Conservation (phyloP, 2,329 filamentous ascomycete genomes). For the Aspergillus clavatus region DNA sequence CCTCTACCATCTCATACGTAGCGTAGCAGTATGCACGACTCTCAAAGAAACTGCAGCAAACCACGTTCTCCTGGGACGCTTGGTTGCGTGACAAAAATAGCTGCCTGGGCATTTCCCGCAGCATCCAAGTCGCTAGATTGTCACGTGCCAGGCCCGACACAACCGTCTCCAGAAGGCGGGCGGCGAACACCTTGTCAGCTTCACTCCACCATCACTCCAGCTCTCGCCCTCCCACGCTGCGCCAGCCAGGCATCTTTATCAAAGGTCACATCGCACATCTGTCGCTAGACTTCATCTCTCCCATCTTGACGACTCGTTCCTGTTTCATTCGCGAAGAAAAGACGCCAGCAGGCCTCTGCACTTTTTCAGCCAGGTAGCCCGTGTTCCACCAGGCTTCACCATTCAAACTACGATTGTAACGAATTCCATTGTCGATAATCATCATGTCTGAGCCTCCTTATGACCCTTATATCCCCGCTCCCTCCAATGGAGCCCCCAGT, state of each 20-base stretch:
- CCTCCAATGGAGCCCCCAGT: conserved; percentile 47
- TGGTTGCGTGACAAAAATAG: conserved; percentile 10
- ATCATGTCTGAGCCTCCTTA: conserved; percentile 65
- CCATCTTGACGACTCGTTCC: conserved; percentile 5
- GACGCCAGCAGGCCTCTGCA: conserved; percentile 10
- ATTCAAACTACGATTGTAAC: conserved; percentile 7
- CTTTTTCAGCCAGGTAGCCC: conserved; percentile 12
- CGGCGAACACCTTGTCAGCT: conserved; percentile 24
- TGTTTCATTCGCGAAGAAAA: conserved; percentile 5
- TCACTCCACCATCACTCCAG: conserved; percentile 13
- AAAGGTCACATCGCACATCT: background rate
- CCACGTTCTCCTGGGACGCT: no score
- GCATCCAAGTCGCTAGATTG: conserved; percentile 8
- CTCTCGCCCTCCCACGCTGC: conserved; percentile 5
- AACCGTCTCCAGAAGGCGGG: conserved; percentile 23
- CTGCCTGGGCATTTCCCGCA: conserved; percentile 13
- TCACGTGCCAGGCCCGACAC: conserved; percentile 24
- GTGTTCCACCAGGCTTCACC: conserved; percentile 15
- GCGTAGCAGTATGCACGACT: no score
- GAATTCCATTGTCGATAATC: conserved; percentile 13
- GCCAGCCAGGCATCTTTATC: conserved; percentile 6
- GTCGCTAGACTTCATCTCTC: background rate
- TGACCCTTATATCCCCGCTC: conserved; percentile 81
- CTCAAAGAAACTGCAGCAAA: no score
- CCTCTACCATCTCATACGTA: no score